Percentiles rank a stretch among this genome's conserved stretches.
phyloP scores from a whole-genome alignment of 2,329 filamentous ascomycete genomes.

The Diaporthe helianthi region DNA sequence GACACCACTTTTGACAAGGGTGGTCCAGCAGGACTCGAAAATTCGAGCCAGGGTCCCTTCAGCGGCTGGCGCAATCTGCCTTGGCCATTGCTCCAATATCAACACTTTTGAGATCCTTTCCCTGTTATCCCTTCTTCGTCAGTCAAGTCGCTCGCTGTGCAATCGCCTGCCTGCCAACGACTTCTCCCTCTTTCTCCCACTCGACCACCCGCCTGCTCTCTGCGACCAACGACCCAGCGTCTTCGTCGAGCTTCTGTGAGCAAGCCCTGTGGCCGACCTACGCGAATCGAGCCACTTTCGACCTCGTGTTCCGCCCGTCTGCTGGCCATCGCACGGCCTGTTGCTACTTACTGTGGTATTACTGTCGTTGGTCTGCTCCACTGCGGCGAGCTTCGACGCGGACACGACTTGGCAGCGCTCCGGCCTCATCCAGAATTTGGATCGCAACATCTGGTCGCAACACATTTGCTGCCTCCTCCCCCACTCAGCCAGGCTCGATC shows the following conservation, averaged over 20 bases:
- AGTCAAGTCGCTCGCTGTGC: slow-evolving; percentile 6
- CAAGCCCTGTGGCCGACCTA: background rate
- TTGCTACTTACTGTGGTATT: background rate
- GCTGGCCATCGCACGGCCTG: background rate
- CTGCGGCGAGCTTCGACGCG: slow-evolving; percentile 8
- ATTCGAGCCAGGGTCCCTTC: slow-evolving; percentile 22
- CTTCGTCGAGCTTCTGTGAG: slow-evolving; percentile 2
- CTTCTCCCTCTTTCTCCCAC: background rate
- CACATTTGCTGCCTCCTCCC: slow-evolving; percentile 9
- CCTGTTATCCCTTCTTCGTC: background rate
- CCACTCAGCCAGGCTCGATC: background rate
- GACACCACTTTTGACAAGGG: slow-evolving; percentile 10
- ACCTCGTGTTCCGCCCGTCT: background rate
- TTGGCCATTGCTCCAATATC: slow-evolving; percentile 25
- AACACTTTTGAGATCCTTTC: slow-evolving; percentile 18
- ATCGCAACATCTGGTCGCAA: slow-evolving; percentile 12
- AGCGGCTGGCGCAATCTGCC: slow-evolving; percentile 21
- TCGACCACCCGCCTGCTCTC: background rate
- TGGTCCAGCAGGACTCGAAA: slow-evolving; percentile 22
- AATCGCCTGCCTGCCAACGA: background rate
- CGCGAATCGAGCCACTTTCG: background rate
- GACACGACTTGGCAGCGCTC: slow-evolving; percentile 16
- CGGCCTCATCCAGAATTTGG: background rate
- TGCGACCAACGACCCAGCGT: background rate
- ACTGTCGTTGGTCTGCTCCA: slow-evolving; percentile 14